A percentile compares a stretch with the other conserved stretches of the same genome.
Conservation (phyloP, 306 rosid species). For the Vicia faba region DNA sequence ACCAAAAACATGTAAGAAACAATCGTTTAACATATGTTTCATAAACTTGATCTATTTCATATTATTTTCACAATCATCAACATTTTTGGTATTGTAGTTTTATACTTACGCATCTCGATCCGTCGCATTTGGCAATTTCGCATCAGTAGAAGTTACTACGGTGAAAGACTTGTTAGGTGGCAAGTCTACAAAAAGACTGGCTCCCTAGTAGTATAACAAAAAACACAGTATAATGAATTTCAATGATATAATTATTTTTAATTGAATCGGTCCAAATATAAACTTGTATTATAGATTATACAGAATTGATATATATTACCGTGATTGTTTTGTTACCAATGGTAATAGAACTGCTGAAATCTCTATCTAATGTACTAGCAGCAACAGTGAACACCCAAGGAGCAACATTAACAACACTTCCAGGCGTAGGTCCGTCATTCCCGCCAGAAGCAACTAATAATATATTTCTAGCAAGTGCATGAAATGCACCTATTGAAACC, state of each 20-base stretch:
- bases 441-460: slow-evolving; percentile 60
- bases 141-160: slow-evolving; percentile 46
- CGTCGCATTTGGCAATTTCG: slow-evolving; percentile 37
- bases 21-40: too few species aligned
- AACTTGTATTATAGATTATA: too few species aligned
- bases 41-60: too few species aligned
- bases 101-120: slow-evolving; percentile 48
- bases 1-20: neutral
- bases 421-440: slow-evolving; percentile 55
- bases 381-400: slow-evolving; percentile 71
- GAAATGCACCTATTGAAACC: slow-evolving; percentile 59
- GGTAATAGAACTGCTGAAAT: slow-evolving; percentile 49
- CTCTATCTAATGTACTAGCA: slow-evolving; percentile 68
- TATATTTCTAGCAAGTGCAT: slow-evolving; percentile 53
- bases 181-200: slow-evolving; percentile 48
- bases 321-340: slow-evolving; percentile 42
- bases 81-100: too few species aligned
- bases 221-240: neutral
- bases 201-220: slow-evolving; percentile 43
- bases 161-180: slow-evolving; percentile 49
- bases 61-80: too few species aligned
- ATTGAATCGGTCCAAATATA: too few species aligned
- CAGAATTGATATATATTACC: slow-evolving; percentile 35
- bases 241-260: too few species aligned
- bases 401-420: slow-evolving; percentile 52